Evolutionary conservation across 2,329 filamentous ascomycete genomes (phyloP).

Genomic region (Pseudogymnoascus destructans): DNA sequence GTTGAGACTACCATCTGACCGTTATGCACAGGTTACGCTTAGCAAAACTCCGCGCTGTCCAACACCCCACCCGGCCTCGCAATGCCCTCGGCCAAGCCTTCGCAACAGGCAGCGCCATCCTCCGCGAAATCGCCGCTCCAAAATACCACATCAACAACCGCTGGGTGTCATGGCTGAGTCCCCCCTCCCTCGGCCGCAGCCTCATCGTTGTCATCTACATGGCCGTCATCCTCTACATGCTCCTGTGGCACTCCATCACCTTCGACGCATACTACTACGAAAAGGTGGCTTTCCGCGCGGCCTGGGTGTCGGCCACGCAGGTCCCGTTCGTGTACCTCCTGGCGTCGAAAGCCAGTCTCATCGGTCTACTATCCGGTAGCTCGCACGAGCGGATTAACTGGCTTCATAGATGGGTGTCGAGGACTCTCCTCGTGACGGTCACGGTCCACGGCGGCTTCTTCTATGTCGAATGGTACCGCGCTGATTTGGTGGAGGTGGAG

Average conservation of each 20-base stretch:
- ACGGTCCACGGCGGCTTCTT: constrained; percentile 61
- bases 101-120: constrained; percentile 45
- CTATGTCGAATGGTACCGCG: constrained; percentile 47
- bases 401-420: constrained; percentile 59
- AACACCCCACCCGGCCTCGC: constrained; percentile 40
- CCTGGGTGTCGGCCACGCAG: constrained; percentile 52
- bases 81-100: constrained; percentile 36
- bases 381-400: constrained; percentile 60
- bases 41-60: constrained; percentile 24
- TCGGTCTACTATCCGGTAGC: constrained; percentile 48
- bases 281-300: constrained; percentile 53
- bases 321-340: constrained; percentile 52
- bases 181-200: constrained; percentile 43
- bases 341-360: constrained; percentile 42
- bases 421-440: constrained; percentile 54
- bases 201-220: constrained; percentile 43
- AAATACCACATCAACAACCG: constrained; percentile 37
- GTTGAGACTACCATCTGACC: neutral
- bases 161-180: constrained; percentile 42
- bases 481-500: constrained; percentile 45
- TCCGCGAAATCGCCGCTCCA: constrained; percentile 43
- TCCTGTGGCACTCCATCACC: constrained; percentile 35
- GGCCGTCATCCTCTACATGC: constrained; percentile 45
- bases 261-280: constrained; percentile 47
- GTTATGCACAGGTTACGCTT: neutral